Evolutionary conservation across 2,329 filamentous ascomycete genomes (phyloP), one percentile per base, ranked within the genome.

Genomic region (Diaporthe aspalathi): DNA sequence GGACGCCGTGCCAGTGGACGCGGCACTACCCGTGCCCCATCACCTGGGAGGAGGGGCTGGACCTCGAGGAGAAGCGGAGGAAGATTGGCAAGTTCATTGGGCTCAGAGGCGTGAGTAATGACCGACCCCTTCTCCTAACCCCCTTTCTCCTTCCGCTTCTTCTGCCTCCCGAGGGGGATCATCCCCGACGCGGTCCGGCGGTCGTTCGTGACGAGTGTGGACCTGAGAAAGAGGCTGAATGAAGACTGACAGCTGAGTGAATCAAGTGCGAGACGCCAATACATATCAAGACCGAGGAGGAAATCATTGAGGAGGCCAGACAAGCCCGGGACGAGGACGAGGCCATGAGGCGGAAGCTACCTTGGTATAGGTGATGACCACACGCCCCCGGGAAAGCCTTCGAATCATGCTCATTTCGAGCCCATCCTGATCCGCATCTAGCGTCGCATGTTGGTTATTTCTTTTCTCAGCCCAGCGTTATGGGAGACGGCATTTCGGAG

Each of bases 11-110:
- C 71, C 77, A 79, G n/a, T 89, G 84, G 83, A 86, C 87, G 2
- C 74, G 79, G 63, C 84, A 87, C 72, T 94, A 94, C 79, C 92
- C 92, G 0, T 90, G 89, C 74, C 89, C 88, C n/a, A 87, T 94
- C 77, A 80, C 83, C 67, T 94, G 92, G 92, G 79, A 80, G 2
- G 79, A 80, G 6, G 81, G 85, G 72, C 79, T 90, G 72, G 80
- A 83, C 2, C 79, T 91, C 32, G 88, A 90, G 79, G 87, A 94
- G 78, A 94, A 94, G 84, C 85, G 92, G 73, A 84, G 92, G 73
- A 90, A 90, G 81, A 89, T 94, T 78, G 92, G 92, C 56, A 85
- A 88, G 75, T 94, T 94, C 75, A 93, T 94, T 78, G 92, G 92
- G 16, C 82, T 94, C 70, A 82, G 89, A 65, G 92, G 91, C n/a